Evolutionary conservation across 805 yeast species (phyloP), one percentile per base, ranked within the genome.

Genomic region (Wickerhamomyces bovis): DNA sequence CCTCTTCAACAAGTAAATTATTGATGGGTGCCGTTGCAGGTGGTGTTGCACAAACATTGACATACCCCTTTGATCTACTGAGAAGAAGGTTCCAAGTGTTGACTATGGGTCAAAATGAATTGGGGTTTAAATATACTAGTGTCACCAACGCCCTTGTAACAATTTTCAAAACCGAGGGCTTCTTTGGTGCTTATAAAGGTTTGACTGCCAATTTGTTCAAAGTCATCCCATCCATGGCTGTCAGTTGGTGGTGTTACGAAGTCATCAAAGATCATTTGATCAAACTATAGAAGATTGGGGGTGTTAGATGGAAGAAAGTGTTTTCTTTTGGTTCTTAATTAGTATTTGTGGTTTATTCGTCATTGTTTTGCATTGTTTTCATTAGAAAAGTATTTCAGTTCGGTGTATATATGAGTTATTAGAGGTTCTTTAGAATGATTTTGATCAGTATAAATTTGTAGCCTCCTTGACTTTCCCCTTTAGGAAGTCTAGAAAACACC

Each of bases 161-260:
- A 6, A 88, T 92, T 33, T 81, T 84, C 48, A 73, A 67, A 51
- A 67, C 72, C 19, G 98, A 92, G 64, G 97, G 97, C 1, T 69
- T 73, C 42, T 68, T 63, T 39, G 92, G 90, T 1, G 77, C 85
- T 35, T 85, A 83, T 67, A 83, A 78, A 57, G 92, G 92, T 0
- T 70, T 84, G 63, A 73, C 81, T 3, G 94, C 95, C 1, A 89
- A 89, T 60, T 71, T 88, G 62, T 83, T 86, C 72, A 92, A 90
- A 62, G 94, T 92, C 4, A 85, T 89, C 41, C 97, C 98, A 0
- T 82, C 94, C 13, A 92, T 94, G 90, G 98, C 98, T 4, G 89
- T 90, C 16, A 88, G 92, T 50, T 92, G 97, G 96, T 71, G 89
- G 55, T 80, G 86, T 51, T 83, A 80, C 63, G 98, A 95, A 54